Percentiles rank a stretch among this genome's conserved stretches.
phyloP scores from a whole-genome alignment of 257 asterid genomes.

The Pogostemon cablin region DNA sequence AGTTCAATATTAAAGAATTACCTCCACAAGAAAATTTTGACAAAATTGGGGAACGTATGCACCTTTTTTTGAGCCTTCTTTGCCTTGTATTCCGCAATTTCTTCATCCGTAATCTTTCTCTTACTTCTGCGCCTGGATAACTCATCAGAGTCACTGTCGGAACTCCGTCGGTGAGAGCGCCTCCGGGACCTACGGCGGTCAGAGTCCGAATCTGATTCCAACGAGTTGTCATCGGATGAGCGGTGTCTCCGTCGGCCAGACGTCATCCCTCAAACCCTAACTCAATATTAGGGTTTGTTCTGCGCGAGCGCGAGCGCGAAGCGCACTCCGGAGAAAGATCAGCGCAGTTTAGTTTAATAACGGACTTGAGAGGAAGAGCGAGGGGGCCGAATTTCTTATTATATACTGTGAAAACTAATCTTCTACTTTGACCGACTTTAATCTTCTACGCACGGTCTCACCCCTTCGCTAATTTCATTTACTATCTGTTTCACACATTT shows the following conservation, averaged over 20 bases:
- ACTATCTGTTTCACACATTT: too few species aligned
- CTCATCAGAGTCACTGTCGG: constrained; percentile 34
- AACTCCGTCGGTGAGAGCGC: constrained; percentile 27
- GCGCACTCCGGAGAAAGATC: too few species aligned
- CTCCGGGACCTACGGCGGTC: constrained; percentile 40
- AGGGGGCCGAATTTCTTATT: too few species aligned
- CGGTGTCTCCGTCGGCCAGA: constrained; percentile 31
- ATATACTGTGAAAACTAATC: too few species aligned
- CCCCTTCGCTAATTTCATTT: too few species aligned
- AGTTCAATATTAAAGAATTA: neutral
- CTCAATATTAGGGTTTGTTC: neutral
- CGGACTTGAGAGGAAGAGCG: too few species aligned
- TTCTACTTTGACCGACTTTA: too few species aligned
- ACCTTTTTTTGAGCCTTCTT: constrained; percentile 37
- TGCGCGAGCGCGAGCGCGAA: neutral
- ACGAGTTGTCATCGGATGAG: constrained; percentile 34
- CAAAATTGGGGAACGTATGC: neutral
- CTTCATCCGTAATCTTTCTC: constrained; percentile 43
- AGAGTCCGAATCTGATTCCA: constrained; percentile 41
- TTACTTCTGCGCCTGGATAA: constrained; percentile 42
- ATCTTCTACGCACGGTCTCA: too few species aligned
- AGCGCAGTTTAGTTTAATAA: too few species aligned
- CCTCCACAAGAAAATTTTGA: constrained; percentile 1
- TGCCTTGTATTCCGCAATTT: constrained; percentile 28
- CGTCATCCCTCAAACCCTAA: constrained; percentile 33